A percentile compares a stretch with the other conserved stretches of the same genome.
Evolutionary conservation across 2,329 filamentous ascomycete genomes (phyloP).

Genomic region (Botryotinia convoluta): DNA sequence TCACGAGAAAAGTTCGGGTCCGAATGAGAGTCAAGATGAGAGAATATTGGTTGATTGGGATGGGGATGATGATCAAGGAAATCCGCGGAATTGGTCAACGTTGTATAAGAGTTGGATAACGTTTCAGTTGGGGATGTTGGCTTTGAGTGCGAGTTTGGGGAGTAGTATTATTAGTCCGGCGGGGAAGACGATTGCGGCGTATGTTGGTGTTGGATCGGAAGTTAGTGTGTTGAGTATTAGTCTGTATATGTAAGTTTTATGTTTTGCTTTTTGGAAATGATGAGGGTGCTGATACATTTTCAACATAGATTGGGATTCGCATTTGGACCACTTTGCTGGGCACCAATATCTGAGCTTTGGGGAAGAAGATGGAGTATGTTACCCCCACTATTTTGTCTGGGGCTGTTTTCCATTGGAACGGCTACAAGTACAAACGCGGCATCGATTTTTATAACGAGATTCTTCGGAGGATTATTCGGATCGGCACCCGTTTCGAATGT

Average conservation of each 20-base stretch:
- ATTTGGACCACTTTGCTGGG: constrained; percentile 58
- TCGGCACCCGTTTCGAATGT: constrained; percentile 61
- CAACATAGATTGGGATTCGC: constrained; percentile 43
- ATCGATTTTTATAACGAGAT: constrained; percentile 62
- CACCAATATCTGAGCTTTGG: constrained; percentile 60
- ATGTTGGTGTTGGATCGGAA: constrained; percentile 45
- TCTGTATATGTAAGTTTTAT: constrained; percentile 43
- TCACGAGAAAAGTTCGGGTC: neutral
- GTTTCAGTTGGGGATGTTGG: constrained; percentile 49
- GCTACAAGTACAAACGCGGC: constrained; percentile 56
- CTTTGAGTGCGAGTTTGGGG: constrained; percentile 48
- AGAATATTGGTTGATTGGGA: constrained; percentile 73
- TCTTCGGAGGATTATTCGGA: constrained; percentile 63
- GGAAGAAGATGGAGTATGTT: constrained; percentile 60
- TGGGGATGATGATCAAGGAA: constrained; percentile 39
- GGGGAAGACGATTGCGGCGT: constrained; percentile 42
- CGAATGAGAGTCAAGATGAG: constrained; percentile 46
- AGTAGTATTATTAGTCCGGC: constrained; percentile 52
- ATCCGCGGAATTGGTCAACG: constrained; percentile 48
- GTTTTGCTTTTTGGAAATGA: neutral
- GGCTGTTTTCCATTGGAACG: constrained; percentile 59
- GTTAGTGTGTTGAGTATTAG: constrained; percentile 46
- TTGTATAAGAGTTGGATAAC: constrained; percentile 48
- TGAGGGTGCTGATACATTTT: neutral
- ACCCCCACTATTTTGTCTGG: constrained; percentile 54